Evolutionary conservation across 2,329 filamentous ascomycete species (phyloP).

Genomic region (Nothophaeocryptopus gaeumannii): DNA sequence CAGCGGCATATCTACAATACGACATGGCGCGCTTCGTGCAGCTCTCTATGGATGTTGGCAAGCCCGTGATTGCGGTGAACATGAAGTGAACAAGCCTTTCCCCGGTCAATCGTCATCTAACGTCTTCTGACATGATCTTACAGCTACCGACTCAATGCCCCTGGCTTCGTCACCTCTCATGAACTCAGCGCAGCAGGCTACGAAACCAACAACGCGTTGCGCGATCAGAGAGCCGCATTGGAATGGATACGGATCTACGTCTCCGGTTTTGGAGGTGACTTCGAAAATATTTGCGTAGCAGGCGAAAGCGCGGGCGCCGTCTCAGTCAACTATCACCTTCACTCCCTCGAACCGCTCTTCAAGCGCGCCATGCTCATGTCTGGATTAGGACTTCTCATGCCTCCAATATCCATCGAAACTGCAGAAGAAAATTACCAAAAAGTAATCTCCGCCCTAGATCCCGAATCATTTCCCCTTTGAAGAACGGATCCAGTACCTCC

Average conservation of each 20-base stretch:
- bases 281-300: constrained; percentile 45
- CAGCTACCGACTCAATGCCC: constrained; percentile 47
- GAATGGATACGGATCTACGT: constrained; percentile 50
- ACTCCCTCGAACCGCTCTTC: constrained; percentile 41
- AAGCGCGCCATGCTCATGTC: constrained; percentile 43
- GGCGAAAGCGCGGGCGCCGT: constrained; percentile 55
- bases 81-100: constrained; percentile 23
- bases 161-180: constrained; percentile 40
- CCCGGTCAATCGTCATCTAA: no score
- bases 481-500: constrained; percentile 43
- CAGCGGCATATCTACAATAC: constrained; percentile 43
- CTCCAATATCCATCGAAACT: constrained; percentile 37
- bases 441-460: constrained; percentile 40
- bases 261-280: constrained; percentile 17
- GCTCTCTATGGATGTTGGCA: constrained; percentile 42
- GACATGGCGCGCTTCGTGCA: constrained; percentile 47
- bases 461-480: constrained; percentile 39
- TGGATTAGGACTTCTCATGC: constrained; percentile 43
- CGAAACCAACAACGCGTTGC: constrained; percentile 49
- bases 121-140: neutral
- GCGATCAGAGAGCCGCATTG: constrained; percentile 52
- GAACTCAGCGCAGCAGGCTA: constrained; percentile 26
- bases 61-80: constrained; percentile 47
- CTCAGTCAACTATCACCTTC: constrained; percentile 43
- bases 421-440: constrained; percentile 45